These are phyloP conservation scores for Dothistroma pini DNA, from an alignment of 2,329 filamentous ascomycete species.

Conservation along the genomic window DNA sequence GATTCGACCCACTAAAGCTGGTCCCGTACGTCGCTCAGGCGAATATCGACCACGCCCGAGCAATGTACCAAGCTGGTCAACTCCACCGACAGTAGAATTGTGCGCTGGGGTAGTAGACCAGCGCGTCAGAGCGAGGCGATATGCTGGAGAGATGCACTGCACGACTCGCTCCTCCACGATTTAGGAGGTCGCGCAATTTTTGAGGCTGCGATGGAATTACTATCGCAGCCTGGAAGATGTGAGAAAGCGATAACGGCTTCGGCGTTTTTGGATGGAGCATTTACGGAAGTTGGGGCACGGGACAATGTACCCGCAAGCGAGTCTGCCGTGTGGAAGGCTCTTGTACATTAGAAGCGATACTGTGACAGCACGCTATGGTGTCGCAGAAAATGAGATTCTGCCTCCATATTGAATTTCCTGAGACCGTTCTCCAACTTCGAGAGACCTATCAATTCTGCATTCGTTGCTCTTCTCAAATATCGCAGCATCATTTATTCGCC, in stretches of 20 bases:
- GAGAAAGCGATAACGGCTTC: not conserved
- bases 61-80: not conserved
- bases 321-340: not conserved
- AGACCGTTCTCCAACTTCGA: too few species aligned
- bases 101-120: not conserved
- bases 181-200: not conserved
- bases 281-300: not conserved
- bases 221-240: not conserved
- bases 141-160: not conserved
- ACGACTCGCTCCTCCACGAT: not conserved
- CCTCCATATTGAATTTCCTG: not conserved
- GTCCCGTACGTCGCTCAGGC: conserved; percentile 69
- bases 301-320: not conserved
- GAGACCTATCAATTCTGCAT: too few species aligned
- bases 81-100: not conserved
- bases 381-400: not conserved
- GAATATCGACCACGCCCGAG: not conserved
- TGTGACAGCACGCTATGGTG: not conserved
- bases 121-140: not conserved
- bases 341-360: not conserved
- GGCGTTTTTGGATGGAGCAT: not conserved
- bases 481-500: too few species aligned
- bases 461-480: too few species aligned
- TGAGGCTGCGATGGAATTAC: not conserved
- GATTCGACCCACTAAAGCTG: conserved; percentile 67